Conservation (phyloP, 2,329 filamentous ascomycete genomes). For the Zopfia rhizophila region DNA sequence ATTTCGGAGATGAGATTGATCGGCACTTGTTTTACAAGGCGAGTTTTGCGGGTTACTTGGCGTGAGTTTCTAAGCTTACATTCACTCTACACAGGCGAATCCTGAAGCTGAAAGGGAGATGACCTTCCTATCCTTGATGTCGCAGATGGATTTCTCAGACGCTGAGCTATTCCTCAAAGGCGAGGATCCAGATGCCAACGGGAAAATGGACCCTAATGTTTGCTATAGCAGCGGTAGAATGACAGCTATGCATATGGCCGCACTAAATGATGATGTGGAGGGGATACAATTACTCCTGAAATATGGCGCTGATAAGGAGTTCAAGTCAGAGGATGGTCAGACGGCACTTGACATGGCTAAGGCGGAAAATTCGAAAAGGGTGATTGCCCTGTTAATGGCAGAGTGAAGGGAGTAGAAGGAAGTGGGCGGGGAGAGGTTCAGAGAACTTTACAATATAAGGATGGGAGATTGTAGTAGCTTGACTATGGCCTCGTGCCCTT, state of each 20-base stretch:
- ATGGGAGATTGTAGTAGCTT: too few species aligned
- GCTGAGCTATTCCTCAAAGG: background rate
- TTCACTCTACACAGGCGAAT: background rate
- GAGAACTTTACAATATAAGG: too few species aligned
- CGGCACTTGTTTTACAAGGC: too few species aligned
- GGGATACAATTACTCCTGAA: background rate
- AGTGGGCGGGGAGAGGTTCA: too few species aligned
- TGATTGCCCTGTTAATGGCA: too few species aligned
- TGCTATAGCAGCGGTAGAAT: background rate
- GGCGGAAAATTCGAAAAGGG: too few species aligned
- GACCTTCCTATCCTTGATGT: background rate
- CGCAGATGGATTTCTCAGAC: background rate
- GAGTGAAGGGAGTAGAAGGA: too few species aligned
- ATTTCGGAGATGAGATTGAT: too few species aligned
- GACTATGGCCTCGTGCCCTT: too few species aligned
- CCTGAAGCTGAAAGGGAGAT: background rate
- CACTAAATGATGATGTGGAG: background rate
- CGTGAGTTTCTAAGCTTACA: background rate
- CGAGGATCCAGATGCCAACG: background rate
- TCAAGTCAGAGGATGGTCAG: background rate
- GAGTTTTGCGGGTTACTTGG: too few species aligned
- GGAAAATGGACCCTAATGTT: background rate
- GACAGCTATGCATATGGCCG: conserved; percentile 1
- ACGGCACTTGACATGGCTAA: background rate
- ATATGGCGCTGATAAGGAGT: background rate